A percentile compares a stretch with the other conserved stretches of the same genome.
phyloP scores from a whole-genome alignment of 2,329 filamentous ascomycete genomes.

The Ophiocordyceps camponoti-floridani region DNA sequence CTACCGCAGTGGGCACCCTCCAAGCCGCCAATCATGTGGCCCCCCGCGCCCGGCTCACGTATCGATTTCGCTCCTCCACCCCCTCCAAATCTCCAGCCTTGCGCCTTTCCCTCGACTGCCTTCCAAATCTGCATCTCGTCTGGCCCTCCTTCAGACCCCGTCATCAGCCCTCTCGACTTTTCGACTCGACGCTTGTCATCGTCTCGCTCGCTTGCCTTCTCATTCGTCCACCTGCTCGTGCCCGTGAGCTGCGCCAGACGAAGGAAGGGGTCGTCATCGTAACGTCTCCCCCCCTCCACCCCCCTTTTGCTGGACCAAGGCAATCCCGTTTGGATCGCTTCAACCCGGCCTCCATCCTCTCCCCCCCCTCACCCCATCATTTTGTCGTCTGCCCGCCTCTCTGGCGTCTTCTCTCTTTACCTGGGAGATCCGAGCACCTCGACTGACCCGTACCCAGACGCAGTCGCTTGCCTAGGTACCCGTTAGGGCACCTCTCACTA shows the following conservation, averaged over 20 bases:
- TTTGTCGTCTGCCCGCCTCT: slow-evolving; percentile 1
- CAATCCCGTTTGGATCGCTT: slow-evolving; percentile 1
- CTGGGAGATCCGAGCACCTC: not conserved
- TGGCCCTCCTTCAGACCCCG: slow-evolving; percentile 7
- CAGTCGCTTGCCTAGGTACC: slow-evolving; percentile 2
- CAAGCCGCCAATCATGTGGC: slow-evolving; percentile 15
- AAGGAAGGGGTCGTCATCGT: slow-evolving; percentile 5
- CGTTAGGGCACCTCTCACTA: not conserved
- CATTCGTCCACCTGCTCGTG: slow-evolving; percentile 6
- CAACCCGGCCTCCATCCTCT: slow-evolving; percentile 1
- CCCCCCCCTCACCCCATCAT: no score
- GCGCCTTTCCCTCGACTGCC: not conserved
- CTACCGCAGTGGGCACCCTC: not conserved
- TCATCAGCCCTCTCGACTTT: no score
- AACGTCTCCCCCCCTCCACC: slow-evolving; percentile 1
- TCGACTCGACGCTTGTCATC: not conserved
- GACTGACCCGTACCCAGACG: slow-evolving; percentile 7
- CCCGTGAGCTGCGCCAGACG: slow-evolving; percentile 6
- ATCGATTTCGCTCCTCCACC: slow-evolving; percentile 2
- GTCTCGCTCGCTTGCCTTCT: not conserved
- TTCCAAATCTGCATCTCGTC: slow-evolving; percentile 9
- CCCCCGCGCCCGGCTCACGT: not conserved
- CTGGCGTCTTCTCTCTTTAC: not conserved
- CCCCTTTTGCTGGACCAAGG: not conserved
- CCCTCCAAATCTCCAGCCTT: slow-evolving; percentile 6